Evolutionary conservation across 2,329 filamentous ascomycete genomes (phyloP).

Genomic region (Aspergillus quadrilineatus): DNA sequence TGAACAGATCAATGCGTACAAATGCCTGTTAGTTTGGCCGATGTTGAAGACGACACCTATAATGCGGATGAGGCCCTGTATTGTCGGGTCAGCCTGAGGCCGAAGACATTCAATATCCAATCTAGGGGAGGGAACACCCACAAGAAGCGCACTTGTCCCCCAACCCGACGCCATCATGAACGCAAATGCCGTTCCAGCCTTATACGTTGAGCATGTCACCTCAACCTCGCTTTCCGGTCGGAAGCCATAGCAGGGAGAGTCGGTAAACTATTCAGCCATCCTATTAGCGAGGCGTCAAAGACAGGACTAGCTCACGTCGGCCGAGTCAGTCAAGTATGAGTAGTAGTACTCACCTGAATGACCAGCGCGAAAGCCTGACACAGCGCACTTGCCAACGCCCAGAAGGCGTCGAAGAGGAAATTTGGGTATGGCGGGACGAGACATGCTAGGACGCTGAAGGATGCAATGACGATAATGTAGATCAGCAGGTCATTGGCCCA

Average conservation of each 20-base stretch:
- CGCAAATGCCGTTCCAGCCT: slow-evolving; percentile 11
- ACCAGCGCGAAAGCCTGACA: slow-evolving; percentile 8
- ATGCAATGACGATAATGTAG: slow-evolving; percentile 7
- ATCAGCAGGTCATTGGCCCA: slow-evolving; percentile 4
- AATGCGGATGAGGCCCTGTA: not conserved
- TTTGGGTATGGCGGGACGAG: slow-evolving; percentile 12
- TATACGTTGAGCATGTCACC: slow-evolving; percentile 6
- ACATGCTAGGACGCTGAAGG: slow-evolving; percentile 1
- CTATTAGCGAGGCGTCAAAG: not conserved
- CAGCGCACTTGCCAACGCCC: not conserved
- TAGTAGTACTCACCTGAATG: slow-evolving; percentile 2
- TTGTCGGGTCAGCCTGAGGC: not conserved
- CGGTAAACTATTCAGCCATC: not conserved
- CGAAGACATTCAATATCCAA: too few species aligned
- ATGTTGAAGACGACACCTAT: slow-evolving; percentile 5
- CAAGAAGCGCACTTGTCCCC: slow-evolving; percentile 6
- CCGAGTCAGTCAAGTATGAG: not conserved
- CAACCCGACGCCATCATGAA: slow-evolving; percentile 6
- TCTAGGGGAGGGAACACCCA: not conserved
- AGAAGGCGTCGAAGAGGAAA: slow-evolving; percentile 11
- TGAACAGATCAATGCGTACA: not conserved
- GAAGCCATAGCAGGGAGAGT: slow-evolving; percentile 12
- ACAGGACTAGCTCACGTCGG: too few species aligned
- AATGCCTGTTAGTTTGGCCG: not conserved
- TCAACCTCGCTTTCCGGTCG: not conserved